Evolutionary conservation across 2,329 filamentous ascomycete species (phyloP), one percentile per base, ranked within the genome.

Genomic region (Colletotrichum tamarilloi): DNA sequence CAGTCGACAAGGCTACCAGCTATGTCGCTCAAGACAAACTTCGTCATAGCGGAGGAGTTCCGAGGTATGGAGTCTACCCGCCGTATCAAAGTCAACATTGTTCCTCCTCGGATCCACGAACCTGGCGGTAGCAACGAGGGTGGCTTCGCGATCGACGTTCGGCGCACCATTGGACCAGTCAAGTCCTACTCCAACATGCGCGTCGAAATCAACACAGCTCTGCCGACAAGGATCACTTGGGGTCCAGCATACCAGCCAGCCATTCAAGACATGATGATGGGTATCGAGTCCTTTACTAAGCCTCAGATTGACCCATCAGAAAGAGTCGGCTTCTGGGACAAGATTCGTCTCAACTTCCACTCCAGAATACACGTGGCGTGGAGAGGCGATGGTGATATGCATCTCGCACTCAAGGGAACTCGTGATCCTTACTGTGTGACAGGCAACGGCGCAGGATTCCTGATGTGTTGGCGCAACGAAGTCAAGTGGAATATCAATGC

Each of bases 251-350:
- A 98, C 79, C 97, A 99, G 79, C 97, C 97, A 32, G 96, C 96
- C 1, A 96, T 99, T 62, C 97, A 99, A 81, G 97, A 99, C 80
- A 98, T 98, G 93, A 99, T 99, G 97, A 98, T 98, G 90, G 95
- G 95, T 30, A 94, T 99, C 74, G 97, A 99, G 83, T 96, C 94
- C 2, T 98, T 99, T 81, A 98, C 96, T 1, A 99, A 99, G 80
- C 95, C 96, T 8, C 95, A 96, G 75, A 88, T 98, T 32, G 97
- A 99, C 81, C 93, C 94, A 1, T 98, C 97, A 0, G 97, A 99
- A 76, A 90, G 93, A 68, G 95, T 97, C 59, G 97, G 97, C 3
- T 99, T 99, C 85, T 99, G 97, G 97, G 97, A 99, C 84, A 99
- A 99, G 87, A 95, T 99, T 64, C 90, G 97, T 67, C 88, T 99